Conservation (phyloP, 305 asterid species). For the Solanum aculeatissimum region DNA sequence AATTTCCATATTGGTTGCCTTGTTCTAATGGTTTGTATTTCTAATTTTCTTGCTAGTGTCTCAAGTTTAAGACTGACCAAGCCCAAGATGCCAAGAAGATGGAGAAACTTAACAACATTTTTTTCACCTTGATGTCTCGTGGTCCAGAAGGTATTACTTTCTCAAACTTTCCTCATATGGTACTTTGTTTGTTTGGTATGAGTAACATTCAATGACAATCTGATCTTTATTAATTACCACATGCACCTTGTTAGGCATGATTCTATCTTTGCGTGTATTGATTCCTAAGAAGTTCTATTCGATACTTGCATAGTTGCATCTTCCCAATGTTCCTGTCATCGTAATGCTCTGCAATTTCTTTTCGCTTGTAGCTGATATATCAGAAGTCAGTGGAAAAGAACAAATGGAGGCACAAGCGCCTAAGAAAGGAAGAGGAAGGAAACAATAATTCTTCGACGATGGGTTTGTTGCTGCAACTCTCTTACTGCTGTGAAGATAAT, state of each 20-base stretch:
- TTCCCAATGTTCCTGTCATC: neutral
- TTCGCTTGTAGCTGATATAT: slow-evolving; percentile 40
- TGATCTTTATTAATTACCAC: neutral
- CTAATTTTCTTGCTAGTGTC: slow-evolving; percentile 1
- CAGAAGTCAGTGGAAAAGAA: slow-evolving; percentile 77
- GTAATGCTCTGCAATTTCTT: neutral
- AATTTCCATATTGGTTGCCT: neutral
- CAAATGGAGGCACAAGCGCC: slow-evolving; percentile 57
- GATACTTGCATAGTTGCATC: neutral
- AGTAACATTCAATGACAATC: neutral
- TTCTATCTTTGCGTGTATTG: neutral
- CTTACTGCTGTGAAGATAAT: neutral
- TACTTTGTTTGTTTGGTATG: neutral
- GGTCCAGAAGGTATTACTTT: neutral
- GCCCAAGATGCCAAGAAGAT: slow-evolving; percentile 11
- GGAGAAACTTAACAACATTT: slow-evolving; percentile 7
- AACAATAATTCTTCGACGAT: slow-evolving; percentile 25
- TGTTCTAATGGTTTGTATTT: neutral
- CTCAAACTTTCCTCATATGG: neutral
- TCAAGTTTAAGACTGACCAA: slow-evolving; percentile 11
- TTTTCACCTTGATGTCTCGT: slow-evolving; percentile 10
- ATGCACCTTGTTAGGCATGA: neutral
- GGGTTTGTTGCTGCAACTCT: neutral
- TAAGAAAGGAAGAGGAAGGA: slow-evolving; percentile 83
- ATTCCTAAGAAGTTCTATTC: neutral